These are phyloP conservation scores for Chernovozyma sophiae-reginae DNA, from an alignment of 1,139 yeast genomes.

Conservation along the genomic window DNA sequence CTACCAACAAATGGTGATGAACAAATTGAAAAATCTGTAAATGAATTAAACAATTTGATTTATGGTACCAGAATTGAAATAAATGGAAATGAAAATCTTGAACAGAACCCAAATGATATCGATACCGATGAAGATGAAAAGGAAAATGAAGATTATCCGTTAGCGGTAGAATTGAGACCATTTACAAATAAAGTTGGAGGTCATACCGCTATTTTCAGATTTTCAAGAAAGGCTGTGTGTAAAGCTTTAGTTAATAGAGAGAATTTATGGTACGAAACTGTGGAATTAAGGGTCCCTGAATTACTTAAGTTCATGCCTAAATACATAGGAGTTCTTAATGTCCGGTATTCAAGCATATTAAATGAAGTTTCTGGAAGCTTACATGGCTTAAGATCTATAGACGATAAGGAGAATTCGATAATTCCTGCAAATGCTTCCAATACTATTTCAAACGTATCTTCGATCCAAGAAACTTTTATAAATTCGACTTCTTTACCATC, in stretches of 20 bases:
- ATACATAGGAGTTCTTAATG: conserved; percentile 91
- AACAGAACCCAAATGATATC: background rate
- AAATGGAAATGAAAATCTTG: no score
- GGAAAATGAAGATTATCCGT: conserved; percentile 41
- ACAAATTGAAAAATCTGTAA: background rate
- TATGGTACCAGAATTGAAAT: no score
- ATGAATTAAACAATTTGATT: no score
- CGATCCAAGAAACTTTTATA: background rate
- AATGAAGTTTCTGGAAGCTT: conserved; percentile 22
- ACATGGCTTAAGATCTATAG: background rate
- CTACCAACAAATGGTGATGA: background rate
- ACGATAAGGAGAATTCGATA: background rate
- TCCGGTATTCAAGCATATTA: conserved; percentile 61
- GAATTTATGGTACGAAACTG: conserved; percentile 84
- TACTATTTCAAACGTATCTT: background rate
- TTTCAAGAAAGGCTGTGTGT: conserved; percentile 91
- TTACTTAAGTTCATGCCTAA: conserved; percentile 83
- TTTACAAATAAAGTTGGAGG: conserved; percentile 96
- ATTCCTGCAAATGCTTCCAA: background rate
- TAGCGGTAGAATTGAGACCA: conserved; percentile 82
- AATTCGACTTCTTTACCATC: background rate
- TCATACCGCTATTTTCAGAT: conserved; percentile 92
- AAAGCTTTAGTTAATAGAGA: conserved; percentile 89
- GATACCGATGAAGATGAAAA: background rate
- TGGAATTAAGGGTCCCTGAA: conserved; percentile 73